Evolutionary conservation across 1,284 basidiomycete species (phyloP).

Genomic region (Rhodotorula sp.): DNA sequence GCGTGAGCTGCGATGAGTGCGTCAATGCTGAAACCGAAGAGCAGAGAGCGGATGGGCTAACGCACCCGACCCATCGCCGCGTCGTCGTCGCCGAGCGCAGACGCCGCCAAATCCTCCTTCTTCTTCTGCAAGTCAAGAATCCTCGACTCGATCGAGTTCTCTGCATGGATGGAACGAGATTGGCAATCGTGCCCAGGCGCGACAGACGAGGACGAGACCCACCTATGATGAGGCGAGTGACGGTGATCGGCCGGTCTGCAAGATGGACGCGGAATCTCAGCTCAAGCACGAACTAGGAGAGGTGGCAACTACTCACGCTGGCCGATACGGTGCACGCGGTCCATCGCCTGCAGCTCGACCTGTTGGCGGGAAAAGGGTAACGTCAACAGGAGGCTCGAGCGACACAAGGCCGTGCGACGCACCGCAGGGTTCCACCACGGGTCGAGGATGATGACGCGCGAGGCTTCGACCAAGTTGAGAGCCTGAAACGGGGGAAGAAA

Average conservation of each 20-base stretch:
- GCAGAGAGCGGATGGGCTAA: conserved; percentile 62
- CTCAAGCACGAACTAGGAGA: neutral
- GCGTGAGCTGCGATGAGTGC: conserved; percentile 56
- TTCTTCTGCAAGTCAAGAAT: conserved; percentile 89
- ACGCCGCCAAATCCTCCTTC: conserved; percentile 54
- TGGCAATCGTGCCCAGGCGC: neutral
- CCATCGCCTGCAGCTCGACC: conserved; percentile 70
- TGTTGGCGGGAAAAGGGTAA: neutral
- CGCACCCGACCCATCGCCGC: conserved; percentile 56
- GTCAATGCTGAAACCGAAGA: too few species aligned
- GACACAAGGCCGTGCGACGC: too few species aligned
- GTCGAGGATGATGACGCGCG: conserved; percentile 54
- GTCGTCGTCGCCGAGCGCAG: conserved; percentile 20
- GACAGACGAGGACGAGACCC: neutral
- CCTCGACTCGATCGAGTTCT: conserved; percentile 67
- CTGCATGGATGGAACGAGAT: neutral
- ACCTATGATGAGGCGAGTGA: conserved; percentile 81
- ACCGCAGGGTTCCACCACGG: conserved; percentile 64
- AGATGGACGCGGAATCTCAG: conserved; percentile 52
- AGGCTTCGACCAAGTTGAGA: conserved; percentile 87
- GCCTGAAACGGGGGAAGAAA: conserved; percentile 21
- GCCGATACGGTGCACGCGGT: conserved; percentile 63
- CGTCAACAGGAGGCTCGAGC: neutral
- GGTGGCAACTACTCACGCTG: conserved; percentile 24
- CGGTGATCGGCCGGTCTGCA: conserved; percentile 86